Base-by-base conservation (phyloP, 2,329 filamentous ascomycete species). In the Cephalotrichum gorgonifer region DNA sequence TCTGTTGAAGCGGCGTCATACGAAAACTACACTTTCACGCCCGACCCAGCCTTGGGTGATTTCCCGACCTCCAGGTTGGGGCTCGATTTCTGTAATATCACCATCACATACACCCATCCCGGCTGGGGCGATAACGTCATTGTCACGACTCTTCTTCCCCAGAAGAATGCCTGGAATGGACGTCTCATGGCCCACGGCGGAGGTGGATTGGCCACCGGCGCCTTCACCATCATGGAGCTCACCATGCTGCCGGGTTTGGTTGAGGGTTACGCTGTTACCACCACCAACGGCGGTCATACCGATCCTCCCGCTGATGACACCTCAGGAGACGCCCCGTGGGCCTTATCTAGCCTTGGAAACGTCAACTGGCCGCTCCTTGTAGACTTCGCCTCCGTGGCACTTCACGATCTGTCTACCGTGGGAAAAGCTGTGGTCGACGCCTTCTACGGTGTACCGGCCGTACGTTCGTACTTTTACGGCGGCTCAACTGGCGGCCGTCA, bases 401-500 rank as follows among this genome's bases (percentile, higher is more conserved):
- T 62, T 20, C 74, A 78, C 54, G 72, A 71, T 31, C 71, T 71
- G 41, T 67, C 73, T 0, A 62, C 72, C 7, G 54, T 74, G 2
- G 70, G 69, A 22, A 79, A 80, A 55, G 52, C 64, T 3, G 54
- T 79, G 22, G 66, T 69, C 4, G 55, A 69, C 22, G 57, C 61
- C 9, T 78, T 71, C 58, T 80, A 79, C 54, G 62, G 65, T 17
- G 53, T 56, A 0, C 64, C 68, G 2, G 27, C 27, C 6, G 42
- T 30, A 27, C 58, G 62, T 2, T 72, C 67, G 17, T 82, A 81
- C 59, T 81, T 73, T 51, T 56, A 73, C 2, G 79, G 79, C 9
- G 81, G 78, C 56, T 80, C 76, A 0, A 73, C 75, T 0, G 79
- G 79, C 6, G 78, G 79, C 1, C 66, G 78, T 0, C 75, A 81